Evolutionary conservation across 2,329 filamentous ascomycete genomes (phyloP), one percentile per base, ranked within the genome.

Genomic region (Sarocladium strictum): DNA sequence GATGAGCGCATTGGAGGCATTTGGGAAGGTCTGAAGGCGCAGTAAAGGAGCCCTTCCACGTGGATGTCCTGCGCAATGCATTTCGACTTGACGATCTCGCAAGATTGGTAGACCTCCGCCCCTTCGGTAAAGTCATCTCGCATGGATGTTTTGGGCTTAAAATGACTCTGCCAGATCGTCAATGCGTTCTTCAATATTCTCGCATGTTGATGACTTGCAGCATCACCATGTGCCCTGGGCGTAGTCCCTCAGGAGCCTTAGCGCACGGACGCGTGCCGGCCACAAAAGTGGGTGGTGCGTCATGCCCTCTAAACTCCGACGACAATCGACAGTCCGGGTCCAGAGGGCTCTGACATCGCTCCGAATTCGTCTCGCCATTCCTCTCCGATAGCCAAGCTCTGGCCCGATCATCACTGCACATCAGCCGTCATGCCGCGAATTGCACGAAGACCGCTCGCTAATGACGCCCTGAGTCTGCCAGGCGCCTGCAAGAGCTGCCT

Each of bases 61-160:
- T 71, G 69, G 69, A 61, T 65, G 57, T 71, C 71, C 61, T 67
- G 64, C 51, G 53, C 62, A 15, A 70, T 72, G 64, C 70, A 72
- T 54, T 72, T 71, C 7, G 70, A 72, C 24, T 73, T 75, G 53
- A 70, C 75, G 11, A 66, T 73, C 1, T 71, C 71, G 5, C 61
- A 58, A 58, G 64, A 69, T 3, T 69, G 69, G 58, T 70, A 70
- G 55, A 68, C 67, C 55, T 74, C 72, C 63, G 63, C 70, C 57
- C 72, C 72, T 11, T 73, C 72, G 56, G 61, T 62, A 57, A 56
- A 58, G n/a, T n/a, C 53, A 26, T 6, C 5, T 27, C 1, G 12
- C 4, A 17, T 12, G n/a, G n/a, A n/a, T n/a, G n/a, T n/a, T n/a
- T n/a, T n/a, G n/a, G n/a, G n/a, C n/a, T n/a, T n/a, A n/a, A n/a